Conservation (phyloP, 257 asterid genomes). For the Thymus quinquecostatus region DNA sequence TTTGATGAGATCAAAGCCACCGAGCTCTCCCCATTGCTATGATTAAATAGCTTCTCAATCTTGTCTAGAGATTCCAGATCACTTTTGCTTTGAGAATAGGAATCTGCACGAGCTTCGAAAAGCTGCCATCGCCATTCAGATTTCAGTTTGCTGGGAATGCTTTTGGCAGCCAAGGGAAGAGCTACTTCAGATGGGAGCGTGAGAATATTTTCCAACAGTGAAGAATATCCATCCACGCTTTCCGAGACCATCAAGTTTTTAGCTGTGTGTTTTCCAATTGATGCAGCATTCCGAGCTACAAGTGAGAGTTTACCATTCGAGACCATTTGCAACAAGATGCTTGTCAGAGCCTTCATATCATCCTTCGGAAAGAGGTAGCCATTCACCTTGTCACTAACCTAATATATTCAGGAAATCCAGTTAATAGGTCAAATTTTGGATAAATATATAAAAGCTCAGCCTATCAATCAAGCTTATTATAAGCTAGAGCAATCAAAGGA, state of each 20-base stretch:
- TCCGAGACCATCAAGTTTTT: conserved; percentile 85
- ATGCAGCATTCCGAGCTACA: conserved; percentile 63
- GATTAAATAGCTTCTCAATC: conserved; percentile 64
- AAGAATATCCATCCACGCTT: conserved; percentile 76
- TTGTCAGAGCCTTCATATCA: conserved; percentile 47
- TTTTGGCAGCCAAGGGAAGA: conserved; percentile 46
- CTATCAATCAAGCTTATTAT: conserved; percentile 16
- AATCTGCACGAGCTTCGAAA: conserved; percentile 49
- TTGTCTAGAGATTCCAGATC: conserved; percentile 39
- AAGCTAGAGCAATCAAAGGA: neutral
- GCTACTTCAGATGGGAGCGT: conserved; percentile 81
- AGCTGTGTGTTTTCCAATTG: conserved; percentile 62
- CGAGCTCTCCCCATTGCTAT: conserved; percentile 43
- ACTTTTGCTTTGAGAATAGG: conserved; percentile 36
- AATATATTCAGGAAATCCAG: conserved; percentile 29
- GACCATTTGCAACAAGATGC: conserved; percentile 63
- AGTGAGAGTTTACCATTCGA: conserved; percentile 78
- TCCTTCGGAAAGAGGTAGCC: conserved; percentile 79
- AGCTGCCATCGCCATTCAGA: conserved; percentile 74
- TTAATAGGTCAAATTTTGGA: conserved; percentile 35
- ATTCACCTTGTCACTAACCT: conserved; percentile 80
- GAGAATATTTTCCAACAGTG: conserved; percentile 69
- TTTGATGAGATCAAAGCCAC: conserved; percentile 32
- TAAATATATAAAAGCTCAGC: neutral
- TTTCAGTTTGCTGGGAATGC: conserved; percentile 59